These are phyloP conservation scores for Scheffersomyces insectosa DNA, from an alignment of 1,139 yeast species.

Conservation along the genomic window DNA sequence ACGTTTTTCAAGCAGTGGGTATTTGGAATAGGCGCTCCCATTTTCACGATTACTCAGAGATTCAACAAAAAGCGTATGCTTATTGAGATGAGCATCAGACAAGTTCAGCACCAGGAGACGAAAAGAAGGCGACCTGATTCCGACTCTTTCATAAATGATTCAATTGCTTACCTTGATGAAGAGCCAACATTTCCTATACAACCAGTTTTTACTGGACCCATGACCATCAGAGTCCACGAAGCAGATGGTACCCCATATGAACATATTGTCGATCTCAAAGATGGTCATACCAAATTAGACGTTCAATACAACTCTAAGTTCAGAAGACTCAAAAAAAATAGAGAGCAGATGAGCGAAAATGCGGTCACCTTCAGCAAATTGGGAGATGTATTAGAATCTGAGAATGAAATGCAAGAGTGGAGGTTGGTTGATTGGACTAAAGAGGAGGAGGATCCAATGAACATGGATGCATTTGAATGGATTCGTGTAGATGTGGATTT, in stretches of 20 bases:
- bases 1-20: slow-evolving; percentile 93
- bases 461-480: slow-evolving; percentile 96
- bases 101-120: slow-evolving; percentile 72
- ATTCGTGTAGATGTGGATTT: slow-evolving; percentile 93
- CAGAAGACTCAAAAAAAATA: slow-evolving; percentile 63
- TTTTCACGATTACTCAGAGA: slow-evolving; percentile 82
- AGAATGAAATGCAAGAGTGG: slow-evolving; percentile 70
- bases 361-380: slow-evolving; percentile 54
- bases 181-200: slow-evolving; percentile 42
- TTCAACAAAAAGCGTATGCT: slow-evolving; percentile 93
- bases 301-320: slow-evolving; percentile 94
- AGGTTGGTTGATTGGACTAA: slow-evolving; percentile 69
- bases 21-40: slow-evolving; percentile 84
- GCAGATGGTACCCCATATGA: slow-evolving; percentile 99
- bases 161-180: slow-evolving; percentile 41
- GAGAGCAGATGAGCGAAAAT: slow-evolving; percentile 44
- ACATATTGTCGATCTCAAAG: slow-evolving; percentile 91
- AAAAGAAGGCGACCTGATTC: slow-evolving; percentile 34
- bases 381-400: slow-evolving; percentile 73
- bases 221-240: slow-evolving; percentile 95
- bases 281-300: slow-evolving; percentile 80
- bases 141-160: slow-evolving; percentile 46
- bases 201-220: slow-evolving; percentile 80
- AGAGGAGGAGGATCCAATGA: slow-evolving; percentile 66
- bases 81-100: slow-evolving; percentile 92